Base-by-base conservation (phyloP, 192 early-diverging fungal species). In the Coemansia sp. region DNA sequence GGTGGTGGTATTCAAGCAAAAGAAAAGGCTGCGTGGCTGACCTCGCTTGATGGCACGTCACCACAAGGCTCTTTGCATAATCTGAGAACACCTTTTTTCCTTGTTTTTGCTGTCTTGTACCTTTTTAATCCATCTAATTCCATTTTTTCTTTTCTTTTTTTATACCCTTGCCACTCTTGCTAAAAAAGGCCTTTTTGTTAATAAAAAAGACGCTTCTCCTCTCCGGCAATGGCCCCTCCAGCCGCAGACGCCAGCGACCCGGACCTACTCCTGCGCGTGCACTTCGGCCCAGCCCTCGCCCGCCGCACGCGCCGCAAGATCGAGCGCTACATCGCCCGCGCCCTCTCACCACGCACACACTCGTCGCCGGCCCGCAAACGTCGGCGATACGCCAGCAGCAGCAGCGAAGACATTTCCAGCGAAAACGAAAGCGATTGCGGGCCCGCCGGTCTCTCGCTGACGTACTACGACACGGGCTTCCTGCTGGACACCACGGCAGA, bases 391-490 rank as follows among this genome's bases (percentile, higher is more conserved):
- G 56, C 60, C 33, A 30, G 34, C n/a, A 21, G 55, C 14, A 27
- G 44, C 51, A 40, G 30, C 1, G 1, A 19, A 27, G 46, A 41
- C 11, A 18, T 19, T 12, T 47, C 10, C 38, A n/a, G 19, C 39
- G 22, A 34, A 17, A n/a, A 43, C 41, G 41, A 43, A 9, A 5
- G 41, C 41, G 41, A 43, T 14, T 9, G 5, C 3, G 15, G 17
- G 41, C 3, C 13, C 15, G 2, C 18, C 23, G 51, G 63, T 3
- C 43, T 18, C 23, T 19, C 18, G 19, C 13, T 40, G 14, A 21
- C 19, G 19, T 45, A 69, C 19, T 76, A 66, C 25, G 55, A 52
- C 43, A 44, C 58, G 12, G 73, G 73, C 6, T 76, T 69, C 39
- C 53, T 66, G 49, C 45, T 76, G 39, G 73, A 76, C 27, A 57